Conservation (phyloP, 495 filamentous ascomycete species). For the Cercophora sp. region DNA sequence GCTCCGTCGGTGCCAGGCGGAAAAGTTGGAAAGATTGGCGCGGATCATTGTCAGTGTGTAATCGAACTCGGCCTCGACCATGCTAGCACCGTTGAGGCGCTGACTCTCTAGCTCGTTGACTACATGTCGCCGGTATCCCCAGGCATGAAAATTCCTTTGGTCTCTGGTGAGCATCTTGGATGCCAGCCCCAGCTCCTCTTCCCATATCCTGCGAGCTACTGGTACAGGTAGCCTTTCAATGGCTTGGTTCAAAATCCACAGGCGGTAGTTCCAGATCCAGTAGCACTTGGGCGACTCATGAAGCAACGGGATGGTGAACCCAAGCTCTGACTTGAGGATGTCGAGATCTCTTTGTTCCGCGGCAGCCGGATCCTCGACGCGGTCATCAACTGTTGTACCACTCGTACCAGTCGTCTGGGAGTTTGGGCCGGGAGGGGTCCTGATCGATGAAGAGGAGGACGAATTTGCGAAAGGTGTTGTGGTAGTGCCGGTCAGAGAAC, state of each 20-base stretch:
- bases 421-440: conserved; percentile 43
- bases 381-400: conserved; percentile 50
- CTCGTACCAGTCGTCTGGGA: conserved; percentile 52
- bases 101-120: conserved; percentile 63
- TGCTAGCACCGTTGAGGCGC: conserved; percentile 46
- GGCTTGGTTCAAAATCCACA: conserved; percentile 75
- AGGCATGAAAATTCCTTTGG: conserved; percentile 92
- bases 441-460: conserved; percentile 44
- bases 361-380: not conserved
- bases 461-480: conserved; percentile 47
- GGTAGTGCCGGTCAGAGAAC: conserved; percentile 48
- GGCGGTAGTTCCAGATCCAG: conserved; percentile 98
- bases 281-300: conserved; percentile 92
- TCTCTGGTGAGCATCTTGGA: conserved; percentile 83
- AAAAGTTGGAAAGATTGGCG: conserved; percentile 85
- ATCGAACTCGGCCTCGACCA: conserved; percentile 76
- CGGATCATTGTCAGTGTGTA: conserved; percentile 88
- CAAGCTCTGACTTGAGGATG: conserved; percentile 59
- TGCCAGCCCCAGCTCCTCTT: conserved; percentile 73
- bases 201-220: conserved; percentile 66
- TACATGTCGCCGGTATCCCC: conserved; percentile 82
- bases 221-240: conserved; percentile 54
- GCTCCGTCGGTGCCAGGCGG: conserved; percentile 89
- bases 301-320: conserved; percentile 78
- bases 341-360: conserved; percentile 25